A percentile compares a stretch with the other conserved stretches of the same genome.
phyloP scores from a whole-genome alignment of 345 rosid genomes.

The Linum lewisii region DNA sequence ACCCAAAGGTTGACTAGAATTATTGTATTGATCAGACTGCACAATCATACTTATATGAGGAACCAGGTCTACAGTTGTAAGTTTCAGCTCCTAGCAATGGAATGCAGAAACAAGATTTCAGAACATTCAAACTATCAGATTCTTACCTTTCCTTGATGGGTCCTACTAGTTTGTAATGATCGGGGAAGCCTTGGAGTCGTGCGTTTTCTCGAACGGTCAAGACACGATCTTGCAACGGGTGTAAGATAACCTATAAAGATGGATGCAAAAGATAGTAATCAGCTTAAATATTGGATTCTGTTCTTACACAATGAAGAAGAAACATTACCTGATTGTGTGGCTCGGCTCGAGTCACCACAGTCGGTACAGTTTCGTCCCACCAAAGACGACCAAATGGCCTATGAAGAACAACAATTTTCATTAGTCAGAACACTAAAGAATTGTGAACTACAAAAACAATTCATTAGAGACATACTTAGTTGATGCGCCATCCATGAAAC shows the following conservation, averaged over 20 bases:
- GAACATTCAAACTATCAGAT: no score
- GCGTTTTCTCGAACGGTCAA: conserved; percentile 62
- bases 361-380: conserved; percentile 87
- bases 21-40: no score
- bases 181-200: conserved; percentile 67
- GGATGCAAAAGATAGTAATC: no score
- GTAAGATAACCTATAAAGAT: conserved; percentile 39
- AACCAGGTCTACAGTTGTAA: no score
- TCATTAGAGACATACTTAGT: conserved; percentile 12
- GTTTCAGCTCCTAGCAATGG: no score
- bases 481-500: conserved; percentile 22
- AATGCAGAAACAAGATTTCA: no score
- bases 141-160: conserved; percentile 54
- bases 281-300: no score
- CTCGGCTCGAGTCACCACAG: conserved; percentile 66
- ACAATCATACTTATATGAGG: no score
- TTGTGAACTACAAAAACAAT: neutral
- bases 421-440: neutral
- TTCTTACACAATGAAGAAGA: no score
- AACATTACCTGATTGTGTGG: conserved; percentile 65
- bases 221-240: conserved; percentile 61
- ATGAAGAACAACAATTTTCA: neutral
- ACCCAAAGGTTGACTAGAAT: no score
- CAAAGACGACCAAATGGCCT: conserved; percentile 78
- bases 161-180: conserved; percentile 48